These are phyloP conservation scores for Diaporthe batatas DNA, from an alignment of 2,329 filamentous ascomycete genomes.

Conservation along the genomic window DNA sequence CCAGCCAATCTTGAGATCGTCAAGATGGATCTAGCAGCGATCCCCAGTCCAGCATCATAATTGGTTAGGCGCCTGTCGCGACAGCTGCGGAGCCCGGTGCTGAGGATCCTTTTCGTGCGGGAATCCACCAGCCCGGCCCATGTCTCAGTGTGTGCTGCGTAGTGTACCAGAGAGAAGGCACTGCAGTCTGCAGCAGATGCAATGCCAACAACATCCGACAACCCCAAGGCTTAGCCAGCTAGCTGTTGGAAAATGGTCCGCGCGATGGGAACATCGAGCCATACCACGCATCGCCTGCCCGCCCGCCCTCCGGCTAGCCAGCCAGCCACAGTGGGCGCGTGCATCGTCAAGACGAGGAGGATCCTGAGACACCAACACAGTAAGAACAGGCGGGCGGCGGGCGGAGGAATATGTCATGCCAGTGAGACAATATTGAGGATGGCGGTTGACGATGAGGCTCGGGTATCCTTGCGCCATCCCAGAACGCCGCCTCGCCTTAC, in stretches of 20 bases:
- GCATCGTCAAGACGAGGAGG: constrained; percentile 6
- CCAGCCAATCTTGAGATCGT: constrained; percentile 39
- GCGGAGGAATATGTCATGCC: constrained; percentile 1
- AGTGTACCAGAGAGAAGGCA: neutral
- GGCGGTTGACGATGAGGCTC: constrained; percentile 29
- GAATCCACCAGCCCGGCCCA: constrained; percentile 26
- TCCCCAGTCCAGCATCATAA: constrained; percentile 38
- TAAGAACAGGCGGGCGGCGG: constrained; percentile 21
- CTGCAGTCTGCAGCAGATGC: constrained; percentile 5
- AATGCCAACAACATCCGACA: constrained; percentile 21
- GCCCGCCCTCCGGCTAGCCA: neutral
- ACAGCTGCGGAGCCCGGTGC: constrained; percentile 34
- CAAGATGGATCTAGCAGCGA: constrained; percentile 41
- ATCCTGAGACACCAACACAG: constrained; percentile 11
- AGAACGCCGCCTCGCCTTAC: constrained; percentile 30
- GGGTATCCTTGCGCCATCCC: constrained; percentile 32
- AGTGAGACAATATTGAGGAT: constrained; percentile 21
- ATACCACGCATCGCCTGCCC: neutral
- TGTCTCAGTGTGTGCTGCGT: neutral
- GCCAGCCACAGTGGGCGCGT: constrained; percentile 16
- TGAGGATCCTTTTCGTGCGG: constrained; percentile 24
- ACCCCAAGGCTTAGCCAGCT: neutral
- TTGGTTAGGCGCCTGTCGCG: constrained; percentile 41
- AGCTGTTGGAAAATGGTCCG: constrained; percentile 1
- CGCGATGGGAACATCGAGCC: constrained; percentile 8